Evolutionary conservation across 495 filamentous ascomycete genomes (phyloP).

Genomic region (Bathelium albidoporum): DNA sequence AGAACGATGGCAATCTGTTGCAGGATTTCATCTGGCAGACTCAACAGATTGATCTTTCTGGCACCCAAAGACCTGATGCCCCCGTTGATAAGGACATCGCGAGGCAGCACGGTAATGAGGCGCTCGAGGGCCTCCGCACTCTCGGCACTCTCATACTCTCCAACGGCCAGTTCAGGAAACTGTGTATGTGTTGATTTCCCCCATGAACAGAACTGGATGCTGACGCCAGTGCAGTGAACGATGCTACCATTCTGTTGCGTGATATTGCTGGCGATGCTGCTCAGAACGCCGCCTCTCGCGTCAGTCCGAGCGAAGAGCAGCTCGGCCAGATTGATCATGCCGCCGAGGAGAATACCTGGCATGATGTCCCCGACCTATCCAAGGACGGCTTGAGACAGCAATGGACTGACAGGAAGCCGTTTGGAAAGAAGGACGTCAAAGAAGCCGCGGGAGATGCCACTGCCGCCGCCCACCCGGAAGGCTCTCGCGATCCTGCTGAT

Average conservation of each 20-base stretch:
- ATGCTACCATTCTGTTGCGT: constrained; percentile 71
- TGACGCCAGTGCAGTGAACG: constrained; percentile 53
- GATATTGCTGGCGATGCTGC: constrained; percentile 90
- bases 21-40: constrained; percentile 97
- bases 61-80: constrained; percentile 48
- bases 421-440: constrained; percentile 37
- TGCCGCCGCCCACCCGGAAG: constrained; percentile 41
- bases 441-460: constrained; percentile 47
- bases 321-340: constrained; percentile 68
- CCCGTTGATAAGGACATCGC: constrained; percentile 65
- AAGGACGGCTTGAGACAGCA: constrained; percentile 55
- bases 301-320: constrained; percentile 71
- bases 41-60: constrained; percentile 51
- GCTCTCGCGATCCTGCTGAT: constrained; percentile 41
- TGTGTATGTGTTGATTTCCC: constrained; percentile 48
- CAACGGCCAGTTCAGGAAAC: constrained; percentile 93
- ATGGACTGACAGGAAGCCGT: constrained; percentile 45
- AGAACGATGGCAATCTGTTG: constrained; percentile 88
- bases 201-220: not conserved
- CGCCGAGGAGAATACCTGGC: constrained; percentile 86
- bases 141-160: constrained; percentile 84
- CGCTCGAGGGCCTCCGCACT: constrained; percentile 75
- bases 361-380: constrained; percentile 73
- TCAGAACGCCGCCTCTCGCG: constrained; percentile 61
- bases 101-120: constrained; percentile 70